Evolutionary conservation across 164 flowering plant genomes (phyloP), one percentile per base, ranked within the genome.

Genomic region (Houttuynia cordata): DNA sequence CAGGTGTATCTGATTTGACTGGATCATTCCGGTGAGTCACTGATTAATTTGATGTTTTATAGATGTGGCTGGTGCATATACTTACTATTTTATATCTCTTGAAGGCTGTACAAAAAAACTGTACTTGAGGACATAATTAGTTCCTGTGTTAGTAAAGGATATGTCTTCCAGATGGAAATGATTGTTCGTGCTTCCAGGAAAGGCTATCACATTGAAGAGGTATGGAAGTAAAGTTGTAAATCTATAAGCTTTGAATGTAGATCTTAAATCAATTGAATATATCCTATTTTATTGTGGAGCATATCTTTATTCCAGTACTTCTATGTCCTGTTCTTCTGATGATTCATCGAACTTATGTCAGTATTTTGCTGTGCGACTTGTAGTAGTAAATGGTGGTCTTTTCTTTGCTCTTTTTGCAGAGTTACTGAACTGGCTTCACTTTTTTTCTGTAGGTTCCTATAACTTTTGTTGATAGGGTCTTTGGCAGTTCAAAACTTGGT

Each of bases 151-250:
- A 91, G 93, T 57, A 91, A 91, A 75, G 99, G 99, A 54, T 94
- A 94, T 66, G 99, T 91, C 62, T 94, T 94, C 66, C 97, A 94
- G 67, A 94, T 94, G 99, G 99, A 91, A 81, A 91, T 94, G 90
- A 94, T 94, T 67, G 99, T 91, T 54, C 76, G 99, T 24, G 97
- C 96, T 66, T 80, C 96, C 24, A 78, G 97, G 71, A 87, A 91
- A 73, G 86, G 91, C 57, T 83, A 86, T 72, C 93, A 79, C 40
- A 88, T 91, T 74, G 96, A 86, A 78, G 99, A 94, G 99, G 99
- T 90, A 79, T 19, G 17, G 56, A 30, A 30, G 37, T 30, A 30
- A 30, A 30, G 6, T 30, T 2, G 37, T 30, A 30, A 30, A 30
- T 30, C 37, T 30, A 30, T 30, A 30, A 30, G 37, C 37, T 2